Evolutionary conservation across 768 basidiomycete genomes (phyloP).

Genomic region (Trametes cinnabarina): DNA sequence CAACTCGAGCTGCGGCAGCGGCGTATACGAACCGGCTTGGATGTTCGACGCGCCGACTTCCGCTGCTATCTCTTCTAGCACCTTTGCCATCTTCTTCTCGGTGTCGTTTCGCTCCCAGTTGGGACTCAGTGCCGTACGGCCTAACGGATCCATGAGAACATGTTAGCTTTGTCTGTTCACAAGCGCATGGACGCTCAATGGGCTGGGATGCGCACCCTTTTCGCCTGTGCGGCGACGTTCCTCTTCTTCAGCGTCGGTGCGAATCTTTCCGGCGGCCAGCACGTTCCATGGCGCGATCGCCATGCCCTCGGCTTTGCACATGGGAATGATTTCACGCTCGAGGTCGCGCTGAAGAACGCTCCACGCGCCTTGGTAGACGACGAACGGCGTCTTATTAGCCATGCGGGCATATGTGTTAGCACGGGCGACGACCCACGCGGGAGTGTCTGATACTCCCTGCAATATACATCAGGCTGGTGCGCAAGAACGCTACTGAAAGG

Average conservation of each 20-base stretch:
- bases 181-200: too few species aligned
- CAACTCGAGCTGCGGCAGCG: too few species aligned
- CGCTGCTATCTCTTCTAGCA: too few species aligned
- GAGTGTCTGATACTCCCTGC: slow-evolving; percentile 28
- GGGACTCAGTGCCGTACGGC: too few species aligned
- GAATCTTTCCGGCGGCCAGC: slow-evolving; percentile 39
- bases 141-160: too few species aligned
- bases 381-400: slow-evolving; percentile 40
- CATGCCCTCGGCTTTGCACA: slow-evolving; percentile 29
- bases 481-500: background rate
- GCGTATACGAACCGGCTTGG: too few species aligned
- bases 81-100: too few species aligned
- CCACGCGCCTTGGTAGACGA: slow-evolving; percentile 39
- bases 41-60: too few species aligned
- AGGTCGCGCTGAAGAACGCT: slow-evolving; percentile 33
- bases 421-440: slow-evolving; percentile 34
- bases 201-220: slow-evolving; percentile 34
- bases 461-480: background rate
- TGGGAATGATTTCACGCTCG: slow-evolving; percentile 41
- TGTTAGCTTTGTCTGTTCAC: too few species aligned
- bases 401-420: slow-evolving; percentile 37
- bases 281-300: slow-evolving; percentile 42
- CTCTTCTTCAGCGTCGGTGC: slow-evolving; percentile 37
- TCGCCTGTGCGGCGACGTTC: slow-evolving; percentile 26
- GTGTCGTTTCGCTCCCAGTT: too few species aligned